These are phyloP conservation scores for Hymenoscyphus salicellus DNA, from an alignment of 2,329 filamentous ascomycete species.

Conservation along the genomic window DNA sequence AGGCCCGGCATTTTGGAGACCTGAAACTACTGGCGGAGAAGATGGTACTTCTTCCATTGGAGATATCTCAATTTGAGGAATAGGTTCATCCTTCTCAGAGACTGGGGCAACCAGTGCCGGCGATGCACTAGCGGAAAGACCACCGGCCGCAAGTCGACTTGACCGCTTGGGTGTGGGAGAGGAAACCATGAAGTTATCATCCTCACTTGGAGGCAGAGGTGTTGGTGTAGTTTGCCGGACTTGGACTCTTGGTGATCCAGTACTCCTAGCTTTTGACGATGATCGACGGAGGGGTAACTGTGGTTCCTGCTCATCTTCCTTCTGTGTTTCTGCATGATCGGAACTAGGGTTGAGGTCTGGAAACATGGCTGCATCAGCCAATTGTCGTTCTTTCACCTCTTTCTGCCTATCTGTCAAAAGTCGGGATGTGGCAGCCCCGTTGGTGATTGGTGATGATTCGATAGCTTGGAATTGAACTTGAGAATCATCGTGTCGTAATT, in stretches of 20 bases:
- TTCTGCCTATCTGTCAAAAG: slow-evolving; percentile 74
- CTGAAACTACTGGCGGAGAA: slow-evolving; percentile 24
- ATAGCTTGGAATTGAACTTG: slow-evolving; percentile 75
- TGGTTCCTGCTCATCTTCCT: slow-evolving; percentile 27
- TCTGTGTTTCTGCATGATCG: slow-evolving; percentile 17
- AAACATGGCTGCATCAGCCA: slow-evolving; percentile 62
- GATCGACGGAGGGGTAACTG: slow-evolving; percentile 27
- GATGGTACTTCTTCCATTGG: slow-evolving; percentile 19
- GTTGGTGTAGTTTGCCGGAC: slow-evolving; percentile 29
- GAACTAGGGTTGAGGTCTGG: slow-evolving; percentile 62
- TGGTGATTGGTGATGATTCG: slow-evolving; percentile 53
- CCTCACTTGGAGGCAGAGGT: slow-evolving; percentile 24
- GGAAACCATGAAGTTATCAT: slow-evolving; percentile 45
- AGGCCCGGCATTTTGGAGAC: slow-evolving; percentile 3
- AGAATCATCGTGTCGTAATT: slow-evolving; percentile 74
- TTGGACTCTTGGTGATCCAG: slow-evolving; percentile 1
- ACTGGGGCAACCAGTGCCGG: slow-evolving; percentile 50
- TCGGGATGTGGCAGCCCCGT: slow-evolving; percentile 58
- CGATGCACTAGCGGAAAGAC: slow-evolving; percentile 51
- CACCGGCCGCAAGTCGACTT: slow-evolving; percentile 48
- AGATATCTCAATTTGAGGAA: slow-evolving; percentile 26
- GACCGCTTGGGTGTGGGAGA: slow-evolving; percentile 54
- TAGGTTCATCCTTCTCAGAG: slow-evolving; percentile 50
- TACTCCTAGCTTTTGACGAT: slow-evolving; percentile 21
- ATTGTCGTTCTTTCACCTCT: slow-evolving; percentile 72